phyloP scores from a whole-genome alignment of 345 rosid genomes.

The Xanthoceras sorbifolium region DNA sequence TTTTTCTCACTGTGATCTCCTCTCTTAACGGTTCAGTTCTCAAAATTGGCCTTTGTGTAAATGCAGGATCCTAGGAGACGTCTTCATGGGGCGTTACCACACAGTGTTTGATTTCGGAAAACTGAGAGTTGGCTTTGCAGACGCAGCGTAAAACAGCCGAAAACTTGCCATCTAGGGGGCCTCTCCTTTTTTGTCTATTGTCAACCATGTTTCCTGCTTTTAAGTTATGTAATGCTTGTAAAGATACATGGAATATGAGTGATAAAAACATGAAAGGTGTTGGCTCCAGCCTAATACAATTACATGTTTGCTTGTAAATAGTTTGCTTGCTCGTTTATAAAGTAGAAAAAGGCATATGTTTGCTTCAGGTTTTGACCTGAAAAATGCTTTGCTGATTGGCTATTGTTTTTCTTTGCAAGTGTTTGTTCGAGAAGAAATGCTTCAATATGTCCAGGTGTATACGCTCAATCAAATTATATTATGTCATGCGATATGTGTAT shows the following conservation, averaged over 20 bases:
- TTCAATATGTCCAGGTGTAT: too few species aligned
- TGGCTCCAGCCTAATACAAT: neutral
- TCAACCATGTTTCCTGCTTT: neutral
- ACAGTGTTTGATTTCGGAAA: conserved; percentile 87
- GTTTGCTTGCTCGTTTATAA: neutral
- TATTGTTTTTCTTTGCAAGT: too few species aligned
- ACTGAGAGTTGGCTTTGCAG: conserved; percentile 80
- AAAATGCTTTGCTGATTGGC: neutral
- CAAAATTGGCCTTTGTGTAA: neutral
- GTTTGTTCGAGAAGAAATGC: too few species aligned
- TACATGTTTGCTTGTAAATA: conserved; percentile 21
- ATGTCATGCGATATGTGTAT: too few species aligned
- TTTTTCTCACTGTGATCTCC: neutral
- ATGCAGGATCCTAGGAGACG: conserved; percentile 89
- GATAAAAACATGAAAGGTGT: neutral
- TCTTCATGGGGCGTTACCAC: conserved; percentile 93
- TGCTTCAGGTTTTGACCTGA: neutral
- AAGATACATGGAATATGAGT: neutral
- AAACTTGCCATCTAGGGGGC: neutral
- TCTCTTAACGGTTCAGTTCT: neutral
- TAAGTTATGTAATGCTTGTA: neutral
- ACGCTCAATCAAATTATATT: too few species aligned
- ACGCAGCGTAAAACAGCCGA: conserved; percentile 52
- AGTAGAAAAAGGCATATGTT: neutral
- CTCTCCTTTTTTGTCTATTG: neutral